Percentiles rank a stretch among this genome's conserved stretches.
These are phyloP conservation scores for Coriaria nepalensis DNA, from an alignment of 306 rosid species.

Conservation along the genomic window DNA sequence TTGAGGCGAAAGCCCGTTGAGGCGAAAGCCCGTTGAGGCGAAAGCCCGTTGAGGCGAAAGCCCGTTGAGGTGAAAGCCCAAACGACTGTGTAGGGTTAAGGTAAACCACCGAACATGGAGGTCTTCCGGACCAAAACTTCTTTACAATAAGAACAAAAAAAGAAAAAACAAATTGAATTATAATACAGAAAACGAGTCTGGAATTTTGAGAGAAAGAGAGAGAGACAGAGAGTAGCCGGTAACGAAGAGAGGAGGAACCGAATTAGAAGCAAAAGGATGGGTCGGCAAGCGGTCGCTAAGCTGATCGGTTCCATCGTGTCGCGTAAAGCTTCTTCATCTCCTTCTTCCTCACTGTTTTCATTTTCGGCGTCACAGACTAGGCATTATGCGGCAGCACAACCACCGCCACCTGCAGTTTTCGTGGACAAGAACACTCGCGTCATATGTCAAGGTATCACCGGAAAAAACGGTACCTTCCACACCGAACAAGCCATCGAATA, in stretches of 20 bases:
- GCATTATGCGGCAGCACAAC: constrained; percentile 42
- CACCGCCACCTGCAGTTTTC: constrained; percentile 72
- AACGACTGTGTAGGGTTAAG: too few relatives aligned
- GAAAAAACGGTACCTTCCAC: constrained; percentile 90
- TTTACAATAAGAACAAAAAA: too few relatives aligned
- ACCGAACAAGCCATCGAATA: constrained; percentile 96
- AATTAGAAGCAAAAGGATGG: constrained; percentile 29
- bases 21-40: too few relatives aligned
- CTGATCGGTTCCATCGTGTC: constrained; percentile 42
- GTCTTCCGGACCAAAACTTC: too few relatives aligned
- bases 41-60: too few relatives aligned
- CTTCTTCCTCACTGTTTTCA: constrained; percentile 15
- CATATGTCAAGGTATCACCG: constrained; percentile 95
- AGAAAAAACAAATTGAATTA: not conserved
- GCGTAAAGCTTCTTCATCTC: constrained; percentile 29
- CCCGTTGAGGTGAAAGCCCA: too few relatives aligned
- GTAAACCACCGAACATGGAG: too few relatives aligned
- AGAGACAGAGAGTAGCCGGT: constrained; percentile 2
- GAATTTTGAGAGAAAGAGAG: constrained; percentile 1
- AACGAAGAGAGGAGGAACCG: constrained; percentile 1
- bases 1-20: too few relatives aligned
- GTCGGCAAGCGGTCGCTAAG: constrained; percentile 50
- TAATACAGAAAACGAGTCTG: not conserved
- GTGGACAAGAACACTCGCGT: constrained; percentile 97
- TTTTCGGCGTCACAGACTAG: constrained; percentile 23